Conservation (phyloP, 2,329 filamentous ascomycete genomes). For the Rosellinia necatrix region DNA sequence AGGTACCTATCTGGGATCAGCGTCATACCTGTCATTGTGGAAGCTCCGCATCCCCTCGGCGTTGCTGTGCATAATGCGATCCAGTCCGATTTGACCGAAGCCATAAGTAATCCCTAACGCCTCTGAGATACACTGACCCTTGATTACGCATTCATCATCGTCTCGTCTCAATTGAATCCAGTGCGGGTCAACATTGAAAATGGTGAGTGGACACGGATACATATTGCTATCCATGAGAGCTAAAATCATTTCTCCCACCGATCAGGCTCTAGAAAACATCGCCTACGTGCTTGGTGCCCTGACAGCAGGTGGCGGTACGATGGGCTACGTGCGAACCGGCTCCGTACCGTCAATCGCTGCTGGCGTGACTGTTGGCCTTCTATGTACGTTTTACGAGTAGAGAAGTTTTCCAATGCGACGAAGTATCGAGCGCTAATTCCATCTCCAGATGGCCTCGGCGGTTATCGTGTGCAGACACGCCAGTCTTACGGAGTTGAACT, state of each 20-base stretch:
- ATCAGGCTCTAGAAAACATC: slow-evolving; percentile 56
- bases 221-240: slow-evolving; percentile 16
- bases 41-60: slow-evolving; percentile 26
- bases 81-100: too few relatives aligned
- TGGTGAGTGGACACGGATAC: slow-evolving; percentile 27
- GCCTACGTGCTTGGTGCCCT: slow-evolving; percentile 80
- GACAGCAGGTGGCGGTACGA: slow-evolving; percentile 84
- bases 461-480: slow-evolving; percentile 75
- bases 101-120: too few relatives aligned
- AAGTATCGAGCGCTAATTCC: slow-evolving; percentile 18
- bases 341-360: slow-evolving; percentile 87
- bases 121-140: not conserved
- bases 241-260: slow-evolving; percentile 25
- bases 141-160: not conserved
- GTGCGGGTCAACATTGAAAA: slow-evolving; percentile 15
- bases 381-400: slow-evolving; percentile 51
- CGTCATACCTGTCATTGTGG: slow-evolving; percentile 32
- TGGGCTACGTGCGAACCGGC: slow-evolving; percentile 82
- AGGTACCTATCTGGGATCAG: slow-evolving; percentile 4
- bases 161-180: not conserved
- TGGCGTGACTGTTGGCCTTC: slow-evolving; percentile 76
- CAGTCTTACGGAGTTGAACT: slow-evolving; percentile 85
- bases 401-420: not conserved
- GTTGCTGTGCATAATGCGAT: slow-evolving; percentile 11
- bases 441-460: slow-evolving; percentile 71